phyloP scores from a whole-genome alignment of 2,329 filamentous ascomycete genomes.

The Acephala macrosclerotiorum region DNA sequence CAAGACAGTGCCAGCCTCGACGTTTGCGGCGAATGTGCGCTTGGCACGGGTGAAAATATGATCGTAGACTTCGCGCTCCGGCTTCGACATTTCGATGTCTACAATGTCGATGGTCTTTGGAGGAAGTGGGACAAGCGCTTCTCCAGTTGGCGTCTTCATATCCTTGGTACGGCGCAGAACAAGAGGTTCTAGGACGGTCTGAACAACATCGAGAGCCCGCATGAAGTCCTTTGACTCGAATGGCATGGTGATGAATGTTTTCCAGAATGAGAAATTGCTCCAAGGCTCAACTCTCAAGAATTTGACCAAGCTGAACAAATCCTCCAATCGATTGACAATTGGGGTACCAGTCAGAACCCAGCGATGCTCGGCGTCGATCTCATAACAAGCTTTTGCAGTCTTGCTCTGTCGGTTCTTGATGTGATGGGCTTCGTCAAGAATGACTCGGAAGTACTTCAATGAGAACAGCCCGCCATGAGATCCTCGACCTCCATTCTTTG shows the following conservation, averaged over 20 bases:
- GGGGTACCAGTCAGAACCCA: slow-evolving; percentile 96
- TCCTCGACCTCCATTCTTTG: slow-evolving; percentile 70
- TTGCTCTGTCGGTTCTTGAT: slow-evolving; percentile 94
- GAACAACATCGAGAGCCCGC: slow-evolving; percentile 92
- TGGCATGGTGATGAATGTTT: slow-evolving; percentile 96
- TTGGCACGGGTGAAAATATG: slow-evolving; percentile 87
- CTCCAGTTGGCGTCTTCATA: slow-evolving; percentile 93
- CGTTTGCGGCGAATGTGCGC: slow-evolving; percentile 82
- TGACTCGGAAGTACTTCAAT: slow-evolving; percentile 91
- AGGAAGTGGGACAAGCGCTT: slow-evolving; percentile 82
- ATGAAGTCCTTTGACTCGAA: slow-evolving; percentile 97
- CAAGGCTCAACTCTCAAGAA: slow-evolving; percentile 96
- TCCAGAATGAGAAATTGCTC: slow-evolving; percentile 99
- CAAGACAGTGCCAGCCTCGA: slow-evolving; percentile 90
- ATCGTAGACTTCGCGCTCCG: slow-evolving; percentile 91
- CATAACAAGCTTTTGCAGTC: slow-evolving; percentile 93
- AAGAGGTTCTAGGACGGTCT: slow-evolving; percentile 95
- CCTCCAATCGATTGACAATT: slow-evolving; percentile 94
- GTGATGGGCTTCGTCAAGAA: slow-evolving; percentile 92
- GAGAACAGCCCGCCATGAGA: slow-evolving; percentile 83
- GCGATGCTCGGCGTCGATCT: slow-evolving; percentile 82
- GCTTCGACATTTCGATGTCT: slow-evolving; percentile 81
- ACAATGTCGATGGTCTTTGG: slow-evolving; percentile 85
- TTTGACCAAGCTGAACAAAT: slow-evolving; percentile 90
- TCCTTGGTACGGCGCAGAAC: slow-evolving; percentile 95